Base-by-base conservation (phyloP, 176 grass and related monocot species). In the Poa annua region DNA sequence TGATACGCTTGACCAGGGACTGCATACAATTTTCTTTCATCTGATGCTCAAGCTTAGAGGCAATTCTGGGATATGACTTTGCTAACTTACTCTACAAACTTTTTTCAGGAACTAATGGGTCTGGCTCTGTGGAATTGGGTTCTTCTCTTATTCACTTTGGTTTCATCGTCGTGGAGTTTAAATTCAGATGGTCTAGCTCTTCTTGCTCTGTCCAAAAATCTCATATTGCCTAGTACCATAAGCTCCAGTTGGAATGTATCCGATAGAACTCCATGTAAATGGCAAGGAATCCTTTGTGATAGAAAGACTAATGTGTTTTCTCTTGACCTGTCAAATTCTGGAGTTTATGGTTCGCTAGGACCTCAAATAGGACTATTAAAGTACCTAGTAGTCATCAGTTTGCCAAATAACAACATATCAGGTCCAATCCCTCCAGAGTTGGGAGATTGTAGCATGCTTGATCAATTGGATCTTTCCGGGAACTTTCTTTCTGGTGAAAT, bases 401-500 rank as follows among this genome's bases (percentile, higher is more conserved):
- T 96, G 3, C 2, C 25, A 47, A 2, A 4, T 20, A 96, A 96
- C 8, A 75, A 39, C 73, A 47, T 96, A 17, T 87, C 88, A 25
- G 90, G 90, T 24, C 17, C 24, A 64, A 92, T 92, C 19, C 88
- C 93, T 8, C 71, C 42, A 15, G 90, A 94, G 79, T 33, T 97
- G 57, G 83, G 86, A 25, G 86, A 86, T 57, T 97, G 95, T 70
- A 89, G 15, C 34, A 71, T 67, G 63, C 74, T 97, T 84, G 78
- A 85, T 56, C 24, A 61, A 45, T 76, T 97, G 67, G 81, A 94
- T 73, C 77, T 97, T 29, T 89, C 92, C 1, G 7, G 1, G 4
- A 97, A 97, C 66, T 34, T 34, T 6, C 50, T 97, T 87, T 92
- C 92, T 5, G 90, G 88, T 26, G 50, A 89, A 65, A 97, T 97